phyloP scores from a whole-genome alignment of 2,329 filamentous ascomycete genomes.

The Penicillium brevicompactum region DNA sequence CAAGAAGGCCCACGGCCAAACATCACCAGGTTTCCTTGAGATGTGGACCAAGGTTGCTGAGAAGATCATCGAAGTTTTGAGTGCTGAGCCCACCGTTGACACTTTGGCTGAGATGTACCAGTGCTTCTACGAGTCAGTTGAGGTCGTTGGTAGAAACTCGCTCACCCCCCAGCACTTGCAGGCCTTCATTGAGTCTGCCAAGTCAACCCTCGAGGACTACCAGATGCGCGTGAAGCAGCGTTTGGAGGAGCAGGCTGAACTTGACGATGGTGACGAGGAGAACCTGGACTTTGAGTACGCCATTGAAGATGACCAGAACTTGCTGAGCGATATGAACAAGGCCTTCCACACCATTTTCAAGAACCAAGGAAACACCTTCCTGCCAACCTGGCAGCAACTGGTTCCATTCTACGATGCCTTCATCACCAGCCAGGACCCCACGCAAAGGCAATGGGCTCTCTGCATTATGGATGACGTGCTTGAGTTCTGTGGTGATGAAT shows the following conservation, averaged over 20 bases:
- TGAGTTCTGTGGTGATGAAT: conserved; percentile 91
- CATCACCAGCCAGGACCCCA: conserved; percentile 77
- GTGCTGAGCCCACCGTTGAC: conserved; percentile 91
- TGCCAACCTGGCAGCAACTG: conserved; percentile 84
- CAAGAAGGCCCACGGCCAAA: conserved; percentile 84
- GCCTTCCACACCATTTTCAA: conserved; percentile 99
- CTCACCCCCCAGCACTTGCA: conserved; percentile 78
- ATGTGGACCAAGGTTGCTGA: conserved; percentile 85
- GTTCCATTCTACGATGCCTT: conserved; percentile 85
- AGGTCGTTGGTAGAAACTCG: conserved; percentile 85
- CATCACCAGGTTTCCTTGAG: conserved; percentile 75
- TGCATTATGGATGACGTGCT: conserved; percentile 98
- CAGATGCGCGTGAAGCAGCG: conserved; percentile 81
- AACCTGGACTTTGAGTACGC: conserved; percentile 84
- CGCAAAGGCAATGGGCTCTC: conserved; percentile 96
- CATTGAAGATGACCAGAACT: conserved; percentile 94
- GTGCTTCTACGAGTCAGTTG: conserved; percentile 98
- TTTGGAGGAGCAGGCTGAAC: conserved; percentile 78
- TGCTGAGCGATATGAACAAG: conserved; percentile 99
- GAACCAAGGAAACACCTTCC: conserved; percentile 82
- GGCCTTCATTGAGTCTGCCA: conserved; percentile 82
- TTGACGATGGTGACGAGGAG: conserved; percentile 87
- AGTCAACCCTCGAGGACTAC: conserved; percentile 88
- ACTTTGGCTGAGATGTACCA: conserved; percentile 99
- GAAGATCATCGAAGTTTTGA: conserved; percentile 90